These are phyloP conservation scores for Fusarium algeriense DNA, from an alignment of 2,329 filamentous ascomycete genomes.

Conservation along the genomic window DNA sequence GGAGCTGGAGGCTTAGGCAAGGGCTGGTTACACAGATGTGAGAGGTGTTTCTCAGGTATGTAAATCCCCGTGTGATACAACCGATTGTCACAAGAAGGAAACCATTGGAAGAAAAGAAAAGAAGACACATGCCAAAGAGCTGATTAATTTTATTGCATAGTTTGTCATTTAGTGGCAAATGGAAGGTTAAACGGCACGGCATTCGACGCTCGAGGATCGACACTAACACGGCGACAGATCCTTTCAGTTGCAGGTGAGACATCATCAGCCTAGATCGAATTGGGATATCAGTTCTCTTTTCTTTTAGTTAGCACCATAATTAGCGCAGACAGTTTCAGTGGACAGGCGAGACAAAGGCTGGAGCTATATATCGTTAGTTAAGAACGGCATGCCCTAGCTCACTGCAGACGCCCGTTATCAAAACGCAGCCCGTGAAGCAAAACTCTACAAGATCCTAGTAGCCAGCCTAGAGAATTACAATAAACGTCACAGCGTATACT, in stretches of 20 bases:
- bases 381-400: not conserved
- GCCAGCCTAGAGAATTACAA: not conserved
- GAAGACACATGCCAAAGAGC: slow-evolving; percentile 14
- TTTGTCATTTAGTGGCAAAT: slow-evolving; percentile 25
- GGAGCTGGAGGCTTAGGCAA: not conserved
- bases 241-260: slow-evolving; percentile 9
- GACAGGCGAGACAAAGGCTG: slow-evolving; percentile 19
- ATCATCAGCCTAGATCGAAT: slow-evolving; percentile 19
- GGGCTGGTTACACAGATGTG: slow-evolving; percentile 14
- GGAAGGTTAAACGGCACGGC: slow-evolving; percentile 15
- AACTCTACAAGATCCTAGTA: not conserved
- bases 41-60: slow-evolving; percentile 9
- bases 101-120: slow-evolving; percentile 6
- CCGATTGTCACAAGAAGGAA: not conserved
- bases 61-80: not conserved
- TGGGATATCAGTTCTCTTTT: slow-evolving; percentile 1
- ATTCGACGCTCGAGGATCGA: not conserved
- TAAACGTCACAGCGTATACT: not conserved
- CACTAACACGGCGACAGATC: slow-evolving; percentile 7
- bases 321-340: not conserved
- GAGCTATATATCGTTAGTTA: slow-evolving; percentile 8
- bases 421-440: not conserved
- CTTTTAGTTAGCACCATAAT: not conserved
- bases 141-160: slow-evolving; percentile 25
- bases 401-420: not conserved